A percentile compares a stretch with the other conserved stretches of the same genome.
Evolutionary conservation across 2,329 filamentous ascomycete species (phyloP).

Genomic region (Ilyonectria mors-panacis): DNA sequence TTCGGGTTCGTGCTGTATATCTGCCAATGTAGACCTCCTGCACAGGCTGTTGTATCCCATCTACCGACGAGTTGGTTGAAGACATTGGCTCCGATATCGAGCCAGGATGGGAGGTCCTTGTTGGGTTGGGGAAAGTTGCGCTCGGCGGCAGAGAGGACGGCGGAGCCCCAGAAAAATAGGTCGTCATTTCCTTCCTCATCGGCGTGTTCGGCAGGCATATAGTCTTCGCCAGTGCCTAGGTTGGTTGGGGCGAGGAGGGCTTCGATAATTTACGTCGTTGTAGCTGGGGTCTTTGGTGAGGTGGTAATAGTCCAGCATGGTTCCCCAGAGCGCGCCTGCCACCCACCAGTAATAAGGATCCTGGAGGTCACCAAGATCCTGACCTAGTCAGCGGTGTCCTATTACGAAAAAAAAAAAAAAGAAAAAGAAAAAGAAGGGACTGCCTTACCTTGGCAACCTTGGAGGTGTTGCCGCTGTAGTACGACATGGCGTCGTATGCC

Average conservation of each 20-base stretch:
- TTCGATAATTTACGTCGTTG: slow-evolving; percentile 70
- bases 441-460: slow-evolving; percentile 60
- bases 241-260: slow-evolving; percentile 70
- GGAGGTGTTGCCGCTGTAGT: slow-evolving; percentile 75
- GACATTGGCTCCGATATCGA: slow-evolving; percentile 77
- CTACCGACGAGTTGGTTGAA: slow-evolving; percentile 79
- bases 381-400: slow-evolving; percentile 18
- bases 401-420: no score
- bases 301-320: slow-evolving; percentile 79
- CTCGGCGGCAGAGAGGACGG: slow-evolving; percentile 78
- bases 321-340: slow-evolving; percentile 75
- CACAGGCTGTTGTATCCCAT: slow-evolving; percentile 79
- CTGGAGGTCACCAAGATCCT: slow-evolving; percentile 74
- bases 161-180: slow-evolving; percentile 81
- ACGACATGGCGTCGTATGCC: slow-evolving; percentile 73
- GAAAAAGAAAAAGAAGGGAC: neutral
- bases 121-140: slow-evolving; percentile 75
- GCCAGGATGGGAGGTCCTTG: slow-evolving; percentile 71
- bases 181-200: slow-evolving; percentile 82
- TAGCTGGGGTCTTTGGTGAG: slow-evolving; percentile 75
- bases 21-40: slow-evolving; percentile 85
- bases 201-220: slow-evolving; percentile 69
- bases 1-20: slow-evolving; percentile 81
- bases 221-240: slow-evolving; percentile 71
- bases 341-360: slow-evolving; percentile 80